phyloP scores from a whole-genome alignment of 2,329 filamentous ascomycete species.

The Penicillium sp. region DNA sequence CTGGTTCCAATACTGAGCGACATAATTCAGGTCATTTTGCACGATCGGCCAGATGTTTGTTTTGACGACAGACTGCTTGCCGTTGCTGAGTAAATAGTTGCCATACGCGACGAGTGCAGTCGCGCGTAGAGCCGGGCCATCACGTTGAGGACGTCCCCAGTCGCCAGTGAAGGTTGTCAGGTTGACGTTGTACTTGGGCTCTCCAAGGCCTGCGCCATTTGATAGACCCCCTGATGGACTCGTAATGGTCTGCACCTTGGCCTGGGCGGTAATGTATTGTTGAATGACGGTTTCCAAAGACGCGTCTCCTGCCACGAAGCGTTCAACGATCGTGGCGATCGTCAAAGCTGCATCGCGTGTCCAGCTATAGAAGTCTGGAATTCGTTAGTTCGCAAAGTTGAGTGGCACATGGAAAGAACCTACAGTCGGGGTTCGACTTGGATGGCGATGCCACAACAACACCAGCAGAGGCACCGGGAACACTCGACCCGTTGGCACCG shows the following conservation, averaged over 20 bases:
- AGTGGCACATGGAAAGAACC: not conserved
- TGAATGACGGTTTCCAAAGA: conserved; percentile 61
- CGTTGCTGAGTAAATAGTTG: conserved; percentile 6
- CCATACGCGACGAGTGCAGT: conserved; percentile 64
- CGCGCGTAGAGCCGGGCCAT: conserved; percentile 74
- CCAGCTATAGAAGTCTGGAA: conserved; percentile 6
- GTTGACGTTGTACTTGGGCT: conserved; percentile 70
- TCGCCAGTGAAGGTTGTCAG: conserved; percentile 57
- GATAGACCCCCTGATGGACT: conserved; percentile 64
- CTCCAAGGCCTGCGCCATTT: conserved; percentile 56
- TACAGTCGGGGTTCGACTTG: conserved; percentile 8
- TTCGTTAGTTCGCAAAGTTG: not conserved
- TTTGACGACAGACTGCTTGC: conserved; percentile 6
- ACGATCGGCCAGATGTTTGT: conserved; percentile 12
- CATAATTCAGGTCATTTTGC: conserved; percentile 13
- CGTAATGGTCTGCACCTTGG: conserved; percentile 61
- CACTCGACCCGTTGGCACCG: conserved; percentile 2
- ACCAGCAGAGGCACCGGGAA: conserved; percentile 1
- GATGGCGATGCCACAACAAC: conserved; percentile 9
- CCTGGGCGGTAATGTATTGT: conserved; percentile 67
- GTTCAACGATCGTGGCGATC: conserved; percentile 1
- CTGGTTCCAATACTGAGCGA: conserved; percentile 17
- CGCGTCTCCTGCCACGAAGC: conserved; percentile 51
- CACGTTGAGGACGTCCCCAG: conserved; percentile 77
- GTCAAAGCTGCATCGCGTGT: conserved; percentile 8